A percentile compares a stretch with the other conserved stretches of the same genome.
These are phyloP conservation scores for Brasenia schreberi DNA, from an alignment of 164 flowering plant species.

Conservation along the genomic window DNA sequence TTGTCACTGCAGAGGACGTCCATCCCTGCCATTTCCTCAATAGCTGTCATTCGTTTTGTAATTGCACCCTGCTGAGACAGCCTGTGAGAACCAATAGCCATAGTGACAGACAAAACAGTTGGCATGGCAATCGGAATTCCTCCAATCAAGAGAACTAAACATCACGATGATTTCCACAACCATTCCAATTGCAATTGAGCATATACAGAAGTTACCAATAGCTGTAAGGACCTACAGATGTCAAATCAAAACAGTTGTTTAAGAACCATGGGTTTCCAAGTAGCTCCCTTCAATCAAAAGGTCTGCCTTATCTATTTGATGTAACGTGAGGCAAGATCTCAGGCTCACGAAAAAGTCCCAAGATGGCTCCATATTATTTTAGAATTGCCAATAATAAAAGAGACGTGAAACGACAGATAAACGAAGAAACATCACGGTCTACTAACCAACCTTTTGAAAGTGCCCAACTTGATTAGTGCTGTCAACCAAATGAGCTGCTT, in stretches of 20 bases:
- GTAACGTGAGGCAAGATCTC: background rate
- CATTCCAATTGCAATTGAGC: conserved; percentile 62
- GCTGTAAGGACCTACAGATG: conserved; percentile 35
- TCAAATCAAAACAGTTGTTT: too few species aligned
- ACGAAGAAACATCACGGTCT: too few species aligned
- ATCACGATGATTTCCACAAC: conserved; percentile 49
- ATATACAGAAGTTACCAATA: conserved; percentile 72
- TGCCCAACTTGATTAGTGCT: conserved; percentile 79
- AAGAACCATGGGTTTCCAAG: background rate
- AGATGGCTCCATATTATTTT: background rate
- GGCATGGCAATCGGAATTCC: conserved; percentile 87
- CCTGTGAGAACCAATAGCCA: conserved; percentile 85
- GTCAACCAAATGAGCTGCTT: conserved; percentile 76
- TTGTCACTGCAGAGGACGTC: conserved; percentile 41
- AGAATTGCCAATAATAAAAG: background rate
- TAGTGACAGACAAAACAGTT: conserved; percentile 71
- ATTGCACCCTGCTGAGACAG: conserved; percentile 69
- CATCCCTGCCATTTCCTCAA: conserved; percentile 86
- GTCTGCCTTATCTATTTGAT: background rate
- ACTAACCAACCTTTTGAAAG: conserved; percentile 41
- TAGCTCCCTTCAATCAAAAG: background rate
- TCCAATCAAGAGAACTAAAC: conserved; percentile 75
- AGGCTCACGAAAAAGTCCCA: background rate
- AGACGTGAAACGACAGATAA: background rate
- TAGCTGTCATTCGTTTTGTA: conserved; percentile 78